Base-by-base conservation (phyloP, 2,329 filamentous ascomycete species). In the Coniochaeta ligniaria region DNA sequence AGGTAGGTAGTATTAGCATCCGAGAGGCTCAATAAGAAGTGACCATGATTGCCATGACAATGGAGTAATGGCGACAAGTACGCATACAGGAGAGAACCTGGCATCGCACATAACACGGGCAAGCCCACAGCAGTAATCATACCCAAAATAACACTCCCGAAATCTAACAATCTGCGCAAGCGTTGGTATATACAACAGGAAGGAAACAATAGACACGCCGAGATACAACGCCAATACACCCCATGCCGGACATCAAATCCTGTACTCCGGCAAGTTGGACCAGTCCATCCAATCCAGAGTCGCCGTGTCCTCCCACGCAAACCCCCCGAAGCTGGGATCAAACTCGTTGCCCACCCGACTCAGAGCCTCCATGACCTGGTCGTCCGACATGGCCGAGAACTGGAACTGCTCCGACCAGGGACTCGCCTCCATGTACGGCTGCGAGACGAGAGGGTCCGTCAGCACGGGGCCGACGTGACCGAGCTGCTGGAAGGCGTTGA, bases 381-480 rank as follows among this genome's bases (percentile, higher is more conserved):
- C 81, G 61, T 88, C 85, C 0, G 86, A 89, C 87, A 90, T 90
- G 35, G 84, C 77, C 2, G 85, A 88, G 69, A 89, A 87, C 26
- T 85, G 83, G 24, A 88, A 66, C 5, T 82, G 78, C 62, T 83
- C 80, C 0, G 77, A 69, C 77, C 79, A 81, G 9, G 78, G 61
- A 6, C 71, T 63, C 20, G 70, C 61, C 5, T 71, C 66, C 31
- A 70, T 60, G 38, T 71, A 68, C 54, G 28, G 54, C 54, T 57
- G 54, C 20, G 66, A 70, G 17, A 68, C 64, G 14, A 68, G 59
- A 11, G 71, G 68, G 9, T 66, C 63, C 14, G 67, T 60, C 43
- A 66, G 59, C 17, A 70, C 61, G 47, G 69, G 35, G 6, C 66
- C 63, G 1, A 63, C 62, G 59, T 69, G 62, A 60, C 61, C 12